Conservation (phyloP, 371 early-diverging fungal species). For the Thermomucor indicae-seudaticae region DNA sequence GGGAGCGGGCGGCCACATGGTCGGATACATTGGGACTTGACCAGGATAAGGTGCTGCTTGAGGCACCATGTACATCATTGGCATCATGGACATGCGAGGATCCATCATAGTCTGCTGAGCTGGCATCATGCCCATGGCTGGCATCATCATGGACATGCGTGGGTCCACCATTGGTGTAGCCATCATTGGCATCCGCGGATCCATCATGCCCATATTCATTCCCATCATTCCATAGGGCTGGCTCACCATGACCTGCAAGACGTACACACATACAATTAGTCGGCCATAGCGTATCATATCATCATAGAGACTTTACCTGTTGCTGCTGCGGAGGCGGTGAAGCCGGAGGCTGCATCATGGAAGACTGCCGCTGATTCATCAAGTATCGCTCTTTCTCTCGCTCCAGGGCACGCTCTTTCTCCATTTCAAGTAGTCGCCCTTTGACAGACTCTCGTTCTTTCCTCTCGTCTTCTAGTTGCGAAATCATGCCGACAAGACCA, state of each 20-base stretch:
- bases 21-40: conserved; percentile 21
- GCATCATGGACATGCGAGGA: conserved; percentile 23
- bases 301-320: background rate
- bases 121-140: conserved; percentile 11
- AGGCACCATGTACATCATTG: conserved; percentile 2
- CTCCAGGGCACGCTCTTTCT: conserved; percentile 33
- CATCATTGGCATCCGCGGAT: conserved; percentile 32
- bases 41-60: conserved; percentile 2
- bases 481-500: conserved; percentile 45
- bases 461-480: conserved; percentile 39
- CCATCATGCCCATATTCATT: conserved; percentile 23
- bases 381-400: conserved; percentile 24
- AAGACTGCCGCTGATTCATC: conserved; percentile 24
- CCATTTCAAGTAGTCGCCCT: conserved; percentile 17
- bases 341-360: conserved; percentile 10
- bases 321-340: conserved; percentile 8
- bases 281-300: too few relatives aligned
- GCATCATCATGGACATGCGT: conserved; percentile 20
- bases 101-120: conserved; percentile 24
- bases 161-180: conserved; percentile 33
- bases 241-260: conserved; percentile 12
- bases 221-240: conserved; percentile 12
- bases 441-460: conserved; percentile 27
- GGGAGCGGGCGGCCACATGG: conserved; percentile 1
- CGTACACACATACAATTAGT: too few relatives aligned